A percentile compares a stretch with the other conserved stretches of the same genome.
phyloP scores from a whole-genome alignment of 345 rosid genomes.

The Pistacia integerrima region DNA sequence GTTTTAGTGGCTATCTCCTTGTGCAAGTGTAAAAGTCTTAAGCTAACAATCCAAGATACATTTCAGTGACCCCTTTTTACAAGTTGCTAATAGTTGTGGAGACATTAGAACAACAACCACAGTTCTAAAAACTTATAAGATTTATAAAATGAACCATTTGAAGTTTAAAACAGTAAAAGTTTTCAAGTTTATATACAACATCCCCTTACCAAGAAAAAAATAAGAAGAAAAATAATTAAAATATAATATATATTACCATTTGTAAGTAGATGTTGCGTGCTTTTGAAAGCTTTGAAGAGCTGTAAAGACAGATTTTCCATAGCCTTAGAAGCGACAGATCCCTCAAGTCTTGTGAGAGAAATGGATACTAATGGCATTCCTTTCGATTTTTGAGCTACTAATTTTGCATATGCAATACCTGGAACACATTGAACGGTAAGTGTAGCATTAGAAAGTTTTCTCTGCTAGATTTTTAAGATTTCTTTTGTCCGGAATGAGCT shows the following conservation, averaged over 20 bases:
- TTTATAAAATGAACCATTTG: not conserved
- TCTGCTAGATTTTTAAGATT: not conserved
- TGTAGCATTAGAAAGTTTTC: not conserved
- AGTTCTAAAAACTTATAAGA: slow-evolving; percentile 1
- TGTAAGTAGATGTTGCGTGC: slow-evolving; percentile 28
- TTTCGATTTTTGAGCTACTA: slow-evolving; percentile 85
- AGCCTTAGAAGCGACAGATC: slow-evolving; percentile 59
- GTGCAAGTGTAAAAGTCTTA: not conserved
- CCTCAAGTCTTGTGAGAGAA: slow-evolving; percentile 54
- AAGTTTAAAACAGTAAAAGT: not conserved
- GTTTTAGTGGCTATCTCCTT: not conserved
- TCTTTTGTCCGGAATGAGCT: not conserved
- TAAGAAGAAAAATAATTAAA: not conserved
- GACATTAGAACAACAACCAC: not conserved
- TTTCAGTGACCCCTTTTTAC: not conserved
- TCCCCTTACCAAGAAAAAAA: not conserved
- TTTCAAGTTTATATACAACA: slow-evolving; percentile 7
- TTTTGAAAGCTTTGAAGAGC: slow-evolving; percentile 61
- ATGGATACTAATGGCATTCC: slow-evolving; percentile 83
- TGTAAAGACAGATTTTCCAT: slow-evolving; percentile 60
- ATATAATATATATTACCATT: slow-evolving; percentile 45
- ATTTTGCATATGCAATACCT: slow-evolving; percentile 55
- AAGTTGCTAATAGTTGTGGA: not conserved
- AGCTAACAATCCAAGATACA: not conserved
- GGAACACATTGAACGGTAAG: slow-evolving; percentile 19